Evolutionary conservation across 2,329 filamentous ascomycete species (phyloP).

Genomic region (Cytospora piceicola): DNA sequence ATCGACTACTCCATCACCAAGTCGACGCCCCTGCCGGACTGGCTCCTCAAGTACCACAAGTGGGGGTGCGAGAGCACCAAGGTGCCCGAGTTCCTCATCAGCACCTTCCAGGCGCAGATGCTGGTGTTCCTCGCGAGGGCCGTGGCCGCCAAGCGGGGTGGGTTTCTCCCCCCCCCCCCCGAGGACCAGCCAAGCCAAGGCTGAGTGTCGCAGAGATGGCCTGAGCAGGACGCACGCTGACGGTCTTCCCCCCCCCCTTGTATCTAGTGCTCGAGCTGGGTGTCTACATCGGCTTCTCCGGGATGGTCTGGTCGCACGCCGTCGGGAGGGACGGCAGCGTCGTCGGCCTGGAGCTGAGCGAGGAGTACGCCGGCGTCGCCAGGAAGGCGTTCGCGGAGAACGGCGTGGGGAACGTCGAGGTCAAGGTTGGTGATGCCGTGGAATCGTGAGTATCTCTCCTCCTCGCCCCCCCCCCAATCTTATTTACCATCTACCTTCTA

Average conservation of each 20-base stretch:
- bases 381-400: slow-evolving; percentile 44
- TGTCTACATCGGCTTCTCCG: slow-evolving; percentile 54
- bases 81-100: slow-evolving; percentile 34
- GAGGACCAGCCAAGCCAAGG: too few species aligned
- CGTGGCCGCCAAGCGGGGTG: slow-evolving; percentile 41
- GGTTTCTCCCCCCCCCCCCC: not conserved
- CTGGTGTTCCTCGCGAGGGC: slow-evolving; percentile 46
- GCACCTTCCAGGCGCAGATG: slow-evolving; percentile 35
- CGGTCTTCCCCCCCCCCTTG: not conserved
- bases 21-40: slow-evolving; percentile 47
- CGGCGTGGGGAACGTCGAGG: slow-evolving; percentile 49
- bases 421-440: slow-evolving; percentile 51
- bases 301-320: slow-evolving; percentile 52
- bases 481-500: not conserved
- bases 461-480: not conserved
- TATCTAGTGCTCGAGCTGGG: slow-evolving; percentile 52
- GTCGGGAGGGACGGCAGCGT: slow-evolving; percentile 49
- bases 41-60: slow-evolving; percentile 49
- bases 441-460: slow-evolving; percentile 44
- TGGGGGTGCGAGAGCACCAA: slow-evolving; percentile 31
- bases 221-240: not conserved
- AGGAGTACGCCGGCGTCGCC: slow-evolving; percentile 49
- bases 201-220: too few species aligned
- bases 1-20: slow-evolving; percentile 46
- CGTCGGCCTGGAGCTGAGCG: slow-evolving; percentile 50